Evolutionary conservation across 345 rosid species (phyloP), one percentile per base, ranked within the genome.

Genomic region (Dipteronia dyeriana): DNA sequence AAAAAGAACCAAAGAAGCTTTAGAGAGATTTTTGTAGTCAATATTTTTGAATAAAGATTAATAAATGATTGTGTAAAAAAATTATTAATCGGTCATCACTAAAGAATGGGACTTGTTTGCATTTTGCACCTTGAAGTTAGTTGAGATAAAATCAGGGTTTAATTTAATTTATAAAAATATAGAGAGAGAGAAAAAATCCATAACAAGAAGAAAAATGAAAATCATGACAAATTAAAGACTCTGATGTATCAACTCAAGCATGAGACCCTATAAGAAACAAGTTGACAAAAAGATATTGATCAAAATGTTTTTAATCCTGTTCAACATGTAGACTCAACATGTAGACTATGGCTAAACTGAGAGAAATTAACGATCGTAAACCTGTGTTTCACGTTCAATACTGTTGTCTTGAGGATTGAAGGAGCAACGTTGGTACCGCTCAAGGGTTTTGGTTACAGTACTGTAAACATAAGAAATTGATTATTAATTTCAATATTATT

Each of bases 381-480:
- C 98, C 93, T 90, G 98, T 12, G 90, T 89, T 75, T 93, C 89
- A 57, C 81, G 93, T 77, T 89, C 93, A 70, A 80, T 74, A 74
- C 71, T 76, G 84, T 81, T 85, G 77, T 86, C 90, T 49, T 85
- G 87, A 60, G 95, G 86, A 82, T 84, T 74, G 82, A 80, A 80
- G 88, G 87, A 86, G 82, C 90, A 84, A 62, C 89, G 91, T 81
- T 89, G 91, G 79, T 94, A 91, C 70, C 95, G 81, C 78, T 94
- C 92, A 0, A 94, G 88, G 49, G 98, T 94, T 73, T 86, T 87
- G 81, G 75, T 68, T 60, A 75, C 83, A 31, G 34, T 34, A 53
- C 96, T 93, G 86, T 72, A 68, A 26, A 53, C 14, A 71, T 23
- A 72, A 62, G 38, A 2, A 29, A 41, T 13, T n/a, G 25, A 11